A percentile compares a stretch with the other conserved stretches of the same genome.
Conservation (phyloP, 306 rosid species). For the Nissolia schottii region DNA sequence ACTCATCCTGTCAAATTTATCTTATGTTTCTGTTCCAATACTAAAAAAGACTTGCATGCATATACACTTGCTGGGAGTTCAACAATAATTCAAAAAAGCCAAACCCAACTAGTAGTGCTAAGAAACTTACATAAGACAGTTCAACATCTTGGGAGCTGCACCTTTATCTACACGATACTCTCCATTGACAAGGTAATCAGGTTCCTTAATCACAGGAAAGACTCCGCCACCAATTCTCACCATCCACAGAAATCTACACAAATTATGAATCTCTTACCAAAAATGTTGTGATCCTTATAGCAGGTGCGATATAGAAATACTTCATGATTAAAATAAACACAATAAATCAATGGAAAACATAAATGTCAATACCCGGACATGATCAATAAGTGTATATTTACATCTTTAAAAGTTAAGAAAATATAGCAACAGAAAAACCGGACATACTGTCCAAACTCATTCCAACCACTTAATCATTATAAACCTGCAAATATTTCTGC, state of each 20-base stretch:
- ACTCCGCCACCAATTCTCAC: constrained; percentile 99
- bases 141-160: constrained; percentile 98
- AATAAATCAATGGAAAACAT: not conserved
- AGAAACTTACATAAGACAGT: constrained; percentile 93
- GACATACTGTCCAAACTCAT: not conserved
- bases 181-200: constrained; percentile 96
- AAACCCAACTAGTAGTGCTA: not conserved
- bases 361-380: not conserved
- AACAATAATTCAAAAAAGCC: constrained; percentile 2
- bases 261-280: not conserved
- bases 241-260: constrained; percentile 93
- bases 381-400: not conserved
- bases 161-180: constrained; percentile 99
- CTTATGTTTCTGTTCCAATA: not conserved
- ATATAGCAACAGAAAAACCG: not conserved
- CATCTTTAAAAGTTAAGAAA: not conserved
- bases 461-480: not conserved
- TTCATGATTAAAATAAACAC: not conserved
- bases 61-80: constrained; percentile 1
- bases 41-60: not conserved
- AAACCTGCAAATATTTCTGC: constrained; percentile 4
- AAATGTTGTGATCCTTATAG: not conserved
- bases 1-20: not conserved
- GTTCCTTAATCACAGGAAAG: constrained; percentile 95
- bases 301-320: not conserved